Evolutionary conservation across 2,329 filamentous ascomycete genomes (phyloP).

Genomic region (Microsporum canis): DNA sequence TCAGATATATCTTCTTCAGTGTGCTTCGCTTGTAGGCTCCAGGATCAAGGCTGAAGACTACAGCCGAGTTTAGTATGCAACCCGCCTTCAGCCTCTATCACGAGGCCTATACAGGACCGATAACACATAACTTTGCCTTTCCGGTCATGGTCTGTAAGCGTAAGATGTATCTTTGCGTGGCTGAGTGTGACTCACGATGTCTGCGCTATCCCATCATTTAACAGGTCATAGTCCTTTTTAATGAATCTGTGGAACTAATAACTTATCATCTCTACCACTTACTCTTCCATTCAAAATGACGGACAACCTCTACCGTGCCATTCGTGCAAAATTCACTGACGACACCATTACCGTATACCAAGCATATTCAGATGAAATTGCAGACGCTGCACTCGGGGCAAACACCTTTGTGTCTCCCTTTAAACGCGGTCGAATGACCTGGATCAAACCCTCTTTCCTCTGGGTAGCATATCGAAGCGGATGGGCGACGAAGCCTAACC

Average conservation of each 20-base stretch:
- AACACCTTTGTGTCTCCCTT: constrained; percentile 46
- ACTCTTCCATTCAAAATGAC: background rate
- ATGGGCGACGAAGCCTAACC: constrained; percentile 46
- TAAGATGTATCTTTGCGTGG: background rate
- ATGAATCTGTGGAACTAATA: too few relatives aligned
- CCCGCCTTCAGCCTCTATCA: too few relatives aligned
- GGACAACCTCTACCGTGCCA: constrained; percentile 33
- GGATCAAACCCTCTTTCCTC: constrained; percentile 53
- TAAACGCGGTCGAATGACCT: constrained; percentile 48
- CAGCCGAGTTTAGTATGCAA: too few relatives aligned
- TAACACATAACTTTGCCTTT: too few relatives aligned
- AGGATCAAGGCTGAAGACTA: too few relatives aligned
- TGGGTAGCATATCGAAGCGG: constrained; percentile 56
- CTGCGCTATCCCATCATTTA: background rate
- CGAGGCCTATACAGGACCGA: too few relatives aligned
- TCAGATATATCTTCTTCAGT: background rate
- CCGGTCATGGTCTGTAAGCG: too few relatives aligned
- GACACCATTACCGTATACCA: constrained; percentile 51
- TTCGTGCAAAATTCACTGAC: constrained; percentile 42
- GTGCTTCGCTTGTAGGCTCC: background rate
- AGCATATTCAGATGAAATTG: constrained; percentile 46
- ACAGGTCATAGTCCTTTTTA: too few relatives aligned
- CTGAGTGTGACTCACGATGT: background rate
- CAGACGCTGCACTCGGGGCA: constrained; percentile 39
- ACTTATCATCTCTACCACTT: background rate